Base-by-base conservation (phyloP, 106 monocot genomes). In the Agapanthus africanus region DNA sequence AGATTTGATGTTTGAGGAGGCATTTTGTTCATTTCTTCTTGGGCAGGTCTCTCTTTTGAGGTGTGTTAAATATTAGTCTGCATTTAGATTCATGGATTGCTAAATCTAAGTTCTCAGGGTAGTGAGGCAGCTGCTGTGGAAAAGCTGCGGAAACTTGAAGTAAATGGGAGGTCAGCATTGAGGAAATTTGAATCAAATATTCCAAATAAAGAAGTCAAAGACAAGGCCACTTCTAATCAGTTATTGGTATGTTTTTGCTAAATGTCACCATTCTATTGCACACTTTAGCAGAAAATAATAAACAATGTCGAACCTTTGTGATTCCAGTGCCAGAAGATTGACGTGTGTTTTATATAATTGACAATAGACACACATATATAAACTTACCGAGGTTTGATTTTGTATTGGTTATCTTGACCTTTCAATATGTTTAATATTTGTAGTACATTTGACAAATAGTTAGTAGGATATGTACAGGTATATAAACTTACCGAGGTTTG, bases 1-100 rank as follows among this genome's bases (percentile, higher is more conserved):
- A 37, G 87, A 91, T 73, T 69, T 99, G 68, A 99, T 87, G 74
- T 81, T 92, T 78, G 97, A 99, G 80, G 92, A 87, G 71, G 88
- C 86, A 28, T 75, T 90, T 22, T 87, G 89, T 71, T 85, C 75
- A 39, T 77, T 92, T 57, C 92, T 99, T 78, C 85, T 97, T 33
- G 89, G 86, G 54, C 82, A 99, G 97, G 97, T 99, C 81, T 73
- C 8, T 66, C 59, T 68, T 51, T n/a, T n/a, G n/a, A n/a, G n/a
- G n/a, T 64, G 34, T 40, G 66, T 27, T 71, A 37, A 63, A 21
- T 69, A 27, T 41, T 16, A 27, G 15, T 65, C 33, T 50, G 37
- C 41, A 57, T 67, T n/a, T n/a, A n/a, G n/a, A n/a, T n/a, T n/a
- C n/a, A n/a, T n/a, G n/a, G n/a, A n/a, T 36, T 38, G 40, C 63